Conservation (phyloP, 768 basidiomycete genomes). For the Pleurotus salmoneostramineus region DNA sequence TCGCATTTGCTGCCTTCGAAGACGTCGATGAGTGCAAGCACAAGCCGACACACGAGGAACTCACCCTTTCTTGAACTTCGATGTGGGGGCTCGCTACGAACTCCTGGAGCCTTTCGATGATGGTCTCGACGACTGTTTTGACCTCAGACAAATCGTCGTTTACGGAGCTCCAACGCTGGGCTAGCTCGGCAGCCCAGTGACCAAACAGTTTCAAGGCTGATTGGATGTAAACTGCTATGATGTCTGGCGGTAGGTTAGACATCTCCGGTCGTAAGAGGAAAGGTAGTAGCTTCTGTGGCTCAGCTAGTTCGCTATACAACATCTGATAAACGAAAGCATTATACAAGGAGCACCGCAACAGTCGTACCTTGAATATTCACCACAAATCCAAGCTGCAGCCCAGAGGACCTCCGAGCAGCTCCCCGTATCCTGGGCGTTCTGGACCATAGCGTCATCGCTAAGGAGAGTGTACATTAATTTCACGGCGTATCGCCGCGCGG, state of each 20-base stretch:
- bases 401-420: constrained; percentile 84
- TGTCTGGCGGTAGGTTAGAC: constrained; percentile 55
- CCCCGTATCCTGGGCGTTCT: constrained; percentile 62
- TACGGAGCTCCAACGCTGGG: constrained; percentile 61
- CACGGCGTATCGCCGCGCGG: constrained; percentile 74
- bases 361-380: constrained; percentile 77
- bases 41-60: constrained; percentile 19
- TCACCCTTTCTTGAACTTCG: constrained; percentile 90
- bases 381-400: constrained; percentile 96
- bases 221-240: constrained; percentile 77
- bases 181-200: constrained; percentile 73
- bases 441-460: constrained; percentile 70
- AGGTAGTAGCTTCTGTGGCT: constrained; percentile 70
- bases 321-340: not conserved
- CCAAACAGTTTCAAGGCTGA: constrained; percentile 86
- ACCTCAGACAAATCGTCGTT: constrained; percentile 65
- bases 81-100: constrained; percentile 66
- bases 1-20: constrained; percentile 72
- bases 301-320: constrained; percentile 63
- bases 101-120: constrained; percentile 52
- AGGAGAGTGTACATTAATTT: constrained; percentile 80
- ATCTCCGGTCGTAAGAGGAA: constrained; percentile 63
- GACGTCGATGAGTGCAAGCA: not conserved
- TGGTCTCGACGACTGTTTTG: constrained; percentile 56
- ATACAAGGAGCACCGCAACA: not conserved